Evolutionary conservation across 768 basidiomycete genomes (phyloP).

Genomic region (Agaricus sinodeliciosus): DNA sequence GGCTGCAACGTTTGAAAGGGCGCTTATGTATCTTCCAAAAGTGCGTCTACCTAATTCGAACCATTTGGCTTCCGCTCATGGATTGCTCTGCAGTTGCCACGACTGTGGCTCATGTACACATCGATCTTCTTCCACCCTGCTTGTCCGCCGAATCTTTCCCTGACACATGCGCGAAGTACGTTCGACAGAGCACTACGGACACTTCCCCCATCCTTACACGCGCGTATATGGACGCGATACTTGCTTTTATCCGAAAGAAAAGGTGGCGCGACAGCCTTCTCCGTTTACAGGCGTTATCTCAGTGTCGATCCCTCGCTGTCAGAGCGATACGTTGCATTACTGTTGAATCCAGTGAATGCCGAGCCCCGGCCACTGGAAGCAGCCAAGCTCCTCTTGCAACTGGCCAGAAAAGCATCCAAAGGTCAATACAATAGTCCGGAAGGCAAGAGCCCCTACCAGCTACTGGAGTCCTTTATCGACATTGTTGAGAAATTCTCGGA

Average conservation of each 20-base stretch:
- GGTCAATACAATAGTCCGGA: conserved; percentile 85
- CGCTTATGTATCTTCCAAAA: conserved; percentile 90
- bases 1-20: conserved; percentile 84
- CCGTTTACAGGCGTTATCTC: conserved; percentile 87
- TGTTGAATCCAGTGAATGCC: conserved; percentile 52
- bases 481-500: conserved; percentile 88
- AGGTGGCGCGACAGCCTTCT: conserved; percentile 72
- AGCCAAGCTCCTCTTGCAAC: conserved; percentile 78
- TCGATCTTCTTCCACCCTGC: conserved; percentile 84
- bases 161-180: conserved; percentile 89
- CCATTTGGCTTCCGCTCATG: conserved; percentile 3
- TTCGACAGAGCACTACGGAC: conserved; percentile 94
- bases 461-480: conserved; percentile 88
- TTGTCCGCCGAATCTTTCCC: conserved; percentile 77
- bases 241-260: conserved; percentile 84
- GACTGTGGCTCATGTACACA: conserved; percentile 91
- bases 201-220: conserved; percentile 87
- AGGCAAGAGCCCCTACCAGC: conserved; percentile 92
- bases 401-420: conserved; percentile 77
- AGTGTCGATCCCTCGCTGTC: conserved; percentile 74
- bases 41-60: conserved; percentile 35
- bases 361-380: conserved; percentile 82
- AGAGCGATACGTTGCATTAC: conserved; percentile 66
- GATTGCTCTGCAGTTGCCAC: conserved; percentile 60
- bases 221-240: conserved; percentile 89